Evolutionary conservation across 2,329 filamentous ascomycete genomes (phyloP).

Genomic region (Rhexocercosporidium sp.): DNA sequence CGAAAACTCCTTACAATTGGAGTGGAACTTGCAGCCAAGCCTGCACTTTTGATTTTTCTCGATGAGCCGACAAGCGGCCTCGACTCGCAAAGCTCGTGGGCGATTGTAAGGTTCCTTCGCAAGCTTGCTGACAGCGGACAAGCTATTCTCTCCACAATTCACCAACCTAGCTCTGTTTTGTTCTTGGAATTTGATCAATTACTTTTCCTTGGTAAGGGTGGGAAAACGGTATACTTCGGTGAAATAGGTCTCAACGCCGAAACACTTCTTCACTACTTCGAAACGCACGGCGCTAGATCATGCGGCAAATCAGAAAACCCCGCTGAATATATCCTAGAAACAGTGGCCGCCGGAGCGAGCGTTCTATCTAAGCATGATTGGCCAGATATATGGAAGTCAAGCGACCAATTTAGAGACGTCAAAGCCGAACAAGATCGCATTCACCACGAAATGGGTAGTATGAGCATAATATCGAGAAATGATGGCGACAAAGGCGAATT

Average conservation of each 20-base stretch:
- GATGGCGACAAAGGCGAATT: slow-evolving; percentile 74
- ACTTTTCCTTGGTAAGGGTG: slow-evolving; percentile 77
- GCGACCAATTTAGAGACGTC: slow-evolving; percentile 37
- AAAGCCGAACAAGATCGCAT: slow-evolving; percentile 22
- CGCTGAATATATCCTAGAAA: slow-evolving; percentile 68
- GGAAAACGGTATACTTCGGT: slow-evolving; percentile 82
- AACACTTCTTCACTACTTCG: slow-evolving; percentile 66
- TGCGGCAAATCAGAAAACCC: slow-evolving; percentile 77
- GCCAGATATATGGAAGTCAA: slow-evolving; percentile 50
- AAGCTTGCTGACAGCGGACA: slow-evolving; percentile 89
- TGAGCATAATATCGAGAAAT: slow-evolving; percentile 17
- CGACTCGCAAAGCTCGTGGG: slow-evolving; percentile 93
- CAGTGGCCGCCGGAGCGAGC: slow-evolving; percentile 47
- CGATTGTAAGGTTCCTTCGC: slow-evolving; percentile 84
- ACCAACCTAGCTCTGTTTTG: slow-evolving; percentile 91
- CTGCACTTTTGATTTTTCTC: slow-evolving; percentile 85
- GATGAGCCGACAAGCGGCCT: slow-evolving; percentile 95
- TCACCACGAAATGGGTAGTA: slow-evolving; percentile 23
- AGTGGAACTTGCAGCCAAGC: slow-evolving; percentile 92
- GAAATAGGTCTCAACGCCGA: slow-evolving; percentile 63
- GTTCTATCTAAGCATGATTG: slow-evolving; percentile 56
- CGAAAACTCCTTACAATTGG: slow-evolving; percentile 86
- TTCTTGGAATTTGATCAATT: slow-evolving; percentile 90
- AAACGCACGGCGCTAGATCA: slow-evolving; percentile 67
- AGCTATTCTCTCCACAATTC: slow-evolving; percentile 92